These are phyloP conservation scores for Pythium pyrilobum DNA, from an alignment of 352 stramenopile genomes.

Conservation along the genomic window DNA sequence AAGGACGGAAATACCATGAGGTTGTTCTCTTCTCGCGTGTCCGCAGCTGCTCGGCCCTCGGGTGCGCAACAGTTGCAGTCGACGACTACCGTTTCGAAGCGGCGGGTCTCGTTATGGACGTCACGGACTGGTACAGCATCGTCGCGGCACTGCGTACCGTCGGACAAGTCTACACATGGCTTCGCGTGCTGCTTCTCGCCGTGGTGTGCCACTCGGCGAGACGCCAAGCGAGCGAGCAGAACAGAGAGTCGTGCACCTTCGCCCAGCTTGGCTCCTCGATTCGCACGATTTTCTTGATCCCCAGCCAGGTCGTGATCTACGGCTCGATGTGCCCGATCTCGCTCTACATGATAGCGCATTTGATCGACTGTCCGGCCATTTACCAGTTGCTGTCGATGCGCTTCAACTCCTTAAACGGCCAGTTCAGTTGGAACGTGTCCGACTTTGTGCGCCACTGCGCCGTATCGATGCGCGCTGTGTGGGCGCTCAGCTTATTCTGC, in stretches of 20 bases:
- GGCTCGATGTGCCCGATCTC: conserved; percentile 36
- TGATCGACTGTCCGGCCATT: conserved; percentile 33
- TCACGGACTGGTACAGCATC: conserved; percentile 25
- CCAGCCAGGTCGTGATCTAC: conserved; percentile 49
- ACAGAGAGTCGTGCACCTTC: too few relatives aligned
- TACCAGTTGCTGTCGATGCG: conserved; percentile 29
- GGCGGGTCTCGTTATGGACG: conserved; percentile 18
- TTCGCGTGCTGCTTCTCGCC: conserved; percentile 27
- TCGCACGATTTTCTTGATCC: conserved; percentile 33
- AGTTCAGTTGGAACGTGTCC: conserved; percentile 19
- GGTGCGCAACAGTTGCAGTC: conserved; percentile 35
- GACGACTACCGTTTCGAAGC: conserved; percentile 43
- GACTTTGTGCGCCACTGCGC: conserved; percentile 26
- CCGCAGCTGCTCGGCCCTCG: neutral
- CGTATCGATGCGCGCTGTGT: conserved; percentile 46
- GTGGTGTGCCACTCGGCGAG: conserved; percentile 2
- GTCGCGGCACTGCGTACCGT: conserved; percentile 21
- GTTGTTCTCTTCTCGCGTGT: conserved; percentile 4
- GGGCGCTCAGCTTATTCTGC: conserved; percentile 31
- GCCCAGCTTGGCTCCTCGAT: neutral
- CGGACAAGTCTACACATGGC: conserved; percentile 34
- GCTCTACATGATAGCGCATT: conserved; percentile 40
- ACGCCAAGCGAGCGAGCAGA: too few relatives aligned
- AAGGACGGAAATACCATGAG: neutral
- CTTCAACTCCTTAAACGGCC: conserved; percentile 25